These are phyloP conservation scores for Maudiozyma serrabonitensis DNA, from an alignment of 805 yeast genomes.

Conservation along the genomic window DNA sequence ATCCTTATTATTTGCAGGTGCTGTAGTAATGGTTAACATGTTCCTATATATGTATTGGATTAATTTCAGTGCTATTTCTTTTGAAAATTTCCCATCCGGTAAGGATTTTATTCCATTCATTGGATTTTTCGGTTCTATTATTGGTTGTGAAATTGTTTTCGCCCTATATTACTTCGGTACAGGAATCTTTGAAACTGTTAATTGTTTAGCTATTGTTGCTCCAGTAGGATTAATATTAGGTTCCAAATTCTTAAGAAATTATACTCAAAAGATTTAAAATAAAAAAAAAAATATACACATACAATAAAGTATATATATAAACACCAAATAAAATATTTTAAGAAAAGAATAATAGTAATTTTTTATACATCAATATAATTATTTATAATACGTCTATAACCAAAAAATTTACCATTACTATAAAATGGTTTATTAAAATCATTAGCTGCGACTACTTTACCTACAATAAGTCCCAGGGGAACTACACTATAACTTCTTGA, in stretches of 20 bases:
- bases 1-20: constrained; percentile 42
- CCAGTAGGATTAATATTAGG: constrained; percentile 53
- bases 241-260: constrained; percentile 49
- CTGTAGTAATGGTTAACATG: constrained; percentile 34
- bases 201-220: constrained; percentile 32
- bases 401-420: constrained; percentile 33
- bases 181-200: constrained; percentile 26
- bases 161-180: constrained; percentile 24
- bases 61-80: constrained; percentile 20
- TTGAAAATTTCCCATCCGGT: constrained; percentile 21
- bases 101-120: constrained; percentile 14
- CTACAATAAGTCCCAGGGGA: constrained; percentile 81
- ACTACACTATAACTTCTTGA: constrained; percentile 83
- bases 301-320: not conserved
- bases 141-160: constrained; percentile 26
- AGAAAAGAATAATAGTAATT: not conserved
- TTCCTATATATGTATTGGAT: constrained; percentile 39
- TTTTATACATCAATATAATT: constrained; percentile 29
- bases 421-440: constrained; percentile 41
- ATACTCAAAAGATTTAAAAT: constrained; percentile 1
- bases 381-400: constrained; percentile 48
- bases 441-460: constrained; percentile 71
- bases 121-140: constrained; percentile 18
- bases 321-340: not conserved
- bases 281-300: not conserved